Evolutionary conservation across 176 grass and related monocot genomes (phyloP).

Genomic region (Oryza officinalis): DNA sequence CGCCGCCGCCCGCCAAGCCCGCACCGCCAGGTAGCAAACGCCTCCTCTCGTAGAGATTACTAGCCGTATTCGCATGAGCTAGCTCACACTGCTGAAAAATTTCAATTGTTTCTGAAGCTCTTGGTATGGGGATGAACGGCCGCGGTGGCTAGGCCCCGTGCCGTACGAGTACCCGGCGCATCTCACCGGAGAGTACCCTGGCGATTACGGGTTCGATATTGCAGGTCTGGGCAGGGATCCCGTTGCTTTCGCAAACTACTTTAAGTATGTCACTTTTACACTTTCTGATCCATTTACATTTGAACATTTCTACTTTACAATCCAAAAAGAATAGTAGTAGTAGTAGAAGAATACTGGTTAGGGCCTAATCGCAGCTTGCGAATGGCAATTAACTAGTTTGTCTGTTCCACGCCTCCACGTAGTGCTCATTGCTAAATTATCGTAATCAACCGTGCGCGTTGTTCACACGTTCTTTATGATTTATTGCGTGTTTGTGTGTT

Average conservation of each 20-base stretch:
- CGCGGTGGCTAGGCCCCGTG: constrained; percentile 84
- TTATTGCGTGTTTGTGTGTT: background rate
- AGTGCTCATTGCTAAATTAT: background rate
- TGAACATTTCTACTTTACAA: background rate
- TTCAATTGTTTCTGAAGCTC: constrained; percentile 24
- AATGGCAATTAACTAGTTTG: background rate
- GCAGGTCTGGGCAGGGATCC: constrained; percentile 86
- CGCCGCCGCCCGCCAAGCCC: constrained; percentile 49
- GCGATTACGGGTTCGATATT: constrained; percentile 91
- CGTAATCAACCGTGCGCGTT: background rate
- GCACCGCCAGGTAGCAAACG: constrained; percentile 45
- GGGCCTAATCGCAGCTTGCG: background rate
- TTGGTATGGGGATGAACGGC: constrained; percentile 81
- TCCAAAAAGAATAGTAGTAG: background rate
- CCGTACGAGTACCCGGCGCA: constrained; percentile 72
- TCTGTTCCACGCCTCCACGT: background rate
- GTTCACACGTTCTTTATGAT: background rate
- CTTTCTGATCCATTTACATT: background rate
- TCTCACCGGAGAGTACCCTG: constrained; percentile 73
- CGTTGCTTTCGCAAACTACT: constrained; percentile 78
- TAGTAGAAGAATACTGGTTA: background rate
- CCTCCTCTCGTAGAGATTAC: background rate
- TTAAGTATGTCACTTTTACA: constrained; percentile 63
- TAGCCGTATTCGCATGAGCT: background rate
- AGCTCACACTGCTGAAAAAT: background rate